Evolutionary conservation across 2,329 filamentous ascomycete genomes (phyloP), one percentile per base, ranked within the genome.

Genomic region (Alternaria gaisen): DNA sequence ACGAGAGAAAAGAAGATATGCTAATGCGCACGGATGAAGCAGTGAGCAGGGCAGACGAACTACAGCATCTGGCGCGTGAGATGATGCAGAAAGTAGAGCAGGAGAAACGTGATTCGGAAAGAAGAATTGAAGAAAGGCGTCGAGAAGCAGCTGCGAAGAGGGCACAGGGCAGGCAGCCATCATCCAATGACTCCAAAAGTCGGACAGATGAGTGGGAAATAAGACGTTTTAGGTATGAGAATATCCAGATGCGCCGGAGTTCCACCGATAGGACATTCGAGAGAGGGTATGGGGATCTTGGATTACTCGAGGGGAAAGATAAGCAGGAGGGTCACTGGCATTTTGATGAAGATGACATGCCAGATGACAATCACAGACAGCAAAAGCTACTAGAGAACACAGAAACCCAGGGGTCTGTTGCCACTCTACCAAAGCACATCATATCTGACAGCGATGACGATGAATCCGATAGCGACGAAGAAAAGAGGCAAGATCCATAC

Each of bases 401-500:
- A 41, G 20, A 7, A 52, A 3, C 50, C 14, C 34, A n/a, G 2
- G 2, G 6, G 24, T 30, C 22, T 18, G 26, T 24, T 4, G 34
- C 50, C 5, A 3, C 16, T 28, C 36, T 34, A 41, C 50, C 34
- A 7, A 30, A 41, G 12, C 16, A 16, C 6, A 20, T 41, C 8
- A 5, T 30, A 18, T 11, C 50, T 28, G 22, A 41, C 22, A 46
- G 30, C n/a, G 40, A 44, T 26, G 26, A 54, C 28, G 51, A 54
- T 18, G n/a, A 24, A 11, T 26, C 14, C n/a, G 51, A 34, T 12
- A 32, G 40, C 28, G 38, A 44, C 6, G 53, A 56, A 18, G 53
- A 48, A 1, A 40, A 38, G n/a, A 47, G 43, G 10, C 36, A 40
- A 34, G 53, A 56, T 20, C 53, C 53, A 38, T 58, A 53, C 40